Evolutionary conservation across 306 rosid genomes (phyloP), one percentile per base, ranked within the genome.

Genomic region (Lupinus albus): DNA sequence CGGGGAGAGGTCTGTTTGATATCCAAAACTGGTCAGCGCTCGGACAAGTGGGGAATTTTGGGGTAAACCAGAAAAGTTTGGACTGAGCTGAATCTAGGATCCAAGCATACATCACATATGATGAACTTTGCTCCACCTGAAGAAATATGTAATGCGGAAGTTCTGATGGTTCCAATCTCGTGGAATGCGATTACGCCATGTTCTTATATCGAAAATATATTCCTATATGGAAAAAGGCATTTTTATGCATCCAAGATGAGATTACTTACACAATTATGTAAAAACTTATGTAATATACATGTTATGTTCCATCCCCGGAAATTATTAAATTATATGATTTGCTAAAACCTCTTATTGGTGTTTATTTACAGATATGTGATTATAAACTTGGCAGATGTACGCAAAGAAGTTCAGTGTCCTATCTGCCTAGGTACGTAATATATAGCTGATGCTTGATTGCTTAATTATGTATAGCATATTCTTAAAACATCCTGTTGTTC

Each of bases 341-440:
- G 38, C 78, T 77, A 71, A 81, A 25, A 21, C 33, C 58, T 64
- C n/a, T 54, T 45, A 3, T 65, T 76, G 73, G 61, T 70, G 48
- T 67, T 83, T 68, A 44, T 80, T 53, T 78, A 64, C 88, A 91
- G 97, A 47, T 82, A 46, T 60, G 68, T 88, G 35, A 35, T 47
- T 38, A 73, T 91, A 70, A 81, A 78, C 35, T 68, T 89, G 81
- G 68, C 92, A 74, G 91, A 83, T n/a, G 63, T 88, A 14, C 87
- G 90, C 57, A 85, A 78, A 73, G 88, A 85, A 73, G 87, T 91
- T 16, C 90, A 85, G 42, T 91, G 97, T 48, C 95, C 96, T 10
- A 89, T 89, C 84, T 91, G 97, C 73, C 79, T 88, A 65, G 96
- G 97, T 88, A 79, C 75, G 78, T 50, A 47, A 21, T 60, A 52